phyloP scores from a whole-genome alignment of 2,329 filamentous ascomycete species.

The Phoma sp. region DNA sequence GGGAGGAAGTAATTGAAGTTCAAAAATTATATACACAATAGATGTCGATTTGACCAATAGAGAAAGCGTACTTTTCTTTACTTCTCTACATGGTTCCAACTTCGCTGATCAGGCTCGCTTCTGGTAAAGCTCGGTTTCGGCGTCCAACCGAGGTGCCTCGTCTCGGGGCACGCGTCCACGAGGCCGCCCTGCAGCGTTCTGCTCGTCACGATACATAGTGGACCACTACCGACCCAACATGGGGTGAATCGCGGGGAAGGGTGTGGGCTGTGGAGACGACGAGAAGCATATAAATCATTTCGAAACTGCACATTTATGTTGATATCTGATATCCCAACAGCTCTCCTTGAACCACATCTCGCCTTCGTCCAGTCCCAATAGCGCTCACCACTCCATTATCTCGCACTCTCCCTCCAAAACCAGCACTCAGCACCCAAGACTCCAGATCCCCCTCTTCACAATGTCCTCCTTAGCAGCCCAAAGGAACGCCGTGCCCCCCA shows the following conservation, averaged over 20 bases:
- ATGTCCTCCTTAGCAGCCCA: conserved; percentile 25
- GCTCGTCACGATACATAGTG: conserved; percentile 25
- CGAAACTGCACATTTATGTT: too few species aligned
- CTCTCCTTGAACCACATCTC: background rate
- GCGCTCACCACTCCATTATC: background rate
- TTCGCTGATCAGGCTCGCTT: conserved; percentile 1
- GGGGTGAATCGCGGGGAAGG: conserved; percentile 4
- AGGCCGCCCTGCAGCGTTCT: conserved; percentile 18
- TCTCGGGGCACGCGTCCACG: conserved; percentile 20
- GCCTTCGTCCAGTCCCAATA: background rate
- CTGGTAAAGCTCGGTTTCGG: conserved; percentile 8
- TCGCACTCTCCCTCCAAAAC: background rate
- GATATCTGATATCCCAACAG: background rate
- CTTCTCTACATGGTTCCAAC: too few species aligned
- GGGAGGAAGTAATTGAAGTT: background rate
- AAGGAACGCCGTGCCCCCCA: conserved; percentile 14
- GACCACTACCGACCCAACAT: conserved; percentile 9
- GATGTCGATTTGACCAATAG: background rate
- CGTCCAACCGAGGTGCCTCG: conserved; percentile 11
- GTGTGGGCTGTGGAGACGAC: conserved; percentile 1
- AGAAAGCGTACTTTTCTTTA: background rate
- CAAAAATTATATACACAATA: background rate
- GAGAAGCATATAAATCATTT: conserved; percentile 6
- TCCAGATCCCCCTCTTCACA: background rate
- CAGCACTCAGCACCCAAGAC: too few species aligned